phyloP scores from a whole-genome alignment of 768 basidiomycete genomes.

The button mushroom (Agaricus bisporus) region DNA sequence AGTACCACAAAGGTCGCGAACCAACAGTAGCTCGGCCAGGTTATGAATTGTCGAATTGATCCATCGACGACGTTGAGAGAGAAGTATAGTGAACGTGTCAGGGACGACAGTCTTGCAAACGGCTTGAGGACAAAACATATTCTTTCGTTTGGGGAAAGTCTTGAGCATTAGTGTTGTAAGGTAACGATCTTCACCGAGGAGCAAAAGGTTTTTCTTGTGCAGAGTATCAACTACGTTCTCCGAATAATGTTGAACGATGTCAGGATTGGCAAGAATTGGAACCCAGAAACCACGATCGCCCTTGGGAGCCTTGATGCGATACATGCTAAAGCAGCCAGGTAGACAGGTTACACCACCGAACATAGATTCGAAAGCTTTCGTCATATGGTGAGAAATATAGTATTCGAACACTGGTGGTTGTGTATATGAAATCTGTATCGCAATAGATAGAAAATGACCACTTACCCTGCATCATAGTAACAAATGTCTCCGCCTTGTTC shows the following conservation, averaged over 20 bases:
- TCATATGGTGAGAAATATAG: conserved; percentile 98
- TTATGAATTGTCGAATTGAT: conserved; percentile 99
- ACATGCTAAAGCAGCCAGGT: conserved; percentile 99
- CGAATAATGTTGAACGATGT: conserved; percentile 97
- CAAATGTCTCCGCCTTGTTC: conserved; percentile 97
- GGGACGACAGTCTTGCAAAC: conserved; percentile 99
- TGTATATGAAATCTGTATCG: conserved; percentile 11
- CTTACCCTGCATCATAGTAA: conserved; percentile 99
- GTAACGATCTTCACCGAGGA: conserved; percentile 99
- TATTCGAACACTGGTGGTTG: conserved; percentile 85
- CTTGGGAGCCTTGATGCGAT: conserved; percentile 99
- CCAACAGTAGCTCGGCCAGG: conserved; percentile 87
- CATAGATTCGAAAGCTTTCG: conserved; percentile 99
- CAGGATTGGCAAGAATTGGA: conserved; percentile 95
- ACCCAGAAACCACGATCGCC: conserved; percentile 96
- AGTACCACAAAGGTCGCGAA: conserved; percentile 97
- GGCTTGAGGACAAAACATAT: conserved; percentile 97
- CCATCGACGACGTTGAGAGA: conserved; percentile 97
- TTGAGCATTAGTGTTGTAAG: conserved; percentile 95
- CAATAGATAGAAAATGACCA: conserved; percentile 10
- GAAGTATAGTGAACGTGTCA: conserved; percentile 87
- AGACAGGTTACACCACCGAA: conserved; percentile 99
- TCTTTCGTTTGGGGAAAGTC: conserved; percentile 99
- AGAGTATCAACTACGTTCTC: conserved; percentile 99
- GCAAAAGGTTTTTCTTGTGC: conserved; percentile 97